These are phyloP conservation scores for Coffea eugenioides DNA, from an alignment of 257 asterid genomes.

Conservation along the genomic window DNA sequence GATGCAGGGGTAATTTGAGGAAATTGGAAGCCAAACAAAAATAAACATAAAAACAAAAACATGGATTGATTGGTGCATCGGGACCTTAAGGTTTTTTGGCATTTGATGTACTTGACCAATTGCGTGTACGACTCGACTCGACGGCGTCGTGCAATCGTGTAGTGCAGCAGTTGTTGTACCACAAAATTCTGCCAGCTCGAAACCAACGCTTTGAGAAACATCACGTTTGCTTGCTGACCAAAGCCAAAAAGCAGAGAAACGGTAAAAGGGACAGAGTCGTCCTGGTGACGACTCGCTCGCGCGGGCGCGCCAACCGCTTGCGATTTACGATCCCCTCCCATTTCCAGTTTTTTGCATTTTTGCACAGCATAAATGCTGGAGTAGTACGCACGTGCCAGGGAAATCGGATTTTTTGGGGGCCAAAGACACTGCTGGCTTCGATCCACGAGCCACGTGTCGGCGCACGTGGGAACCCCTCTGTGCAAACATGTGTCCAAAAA, in stretches of 20 bases:
- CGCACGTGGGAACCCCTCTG: constrained; percentile 43
- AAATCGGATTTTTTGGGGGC: constrained; percentile 12
- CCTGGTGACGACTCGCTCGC: constrained; percentile 7
- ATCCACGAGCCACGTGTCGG: constrained; percentile 33
- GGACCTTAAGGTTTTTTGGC: no score
- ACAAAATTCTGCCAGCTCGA: constrained; percentile 4
- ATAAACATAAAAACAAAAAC: not conserved
- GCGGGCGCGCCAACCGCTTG: not conserved
- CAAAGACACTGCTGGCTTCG: constrained; percentile 18
- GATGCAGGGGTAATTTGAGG: not conserved
- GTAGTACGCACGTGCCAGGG: constrained; percentile 30
- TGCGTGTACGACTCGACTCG: constrained; percentile 20
- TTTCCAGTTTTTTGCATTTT: no score
- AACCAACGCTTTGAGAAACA: not conserved
- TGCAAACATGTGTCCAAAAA: constrained; percentile 28
- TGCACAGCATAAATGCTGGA: no score
- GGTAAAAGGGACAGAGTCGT: not conserved
- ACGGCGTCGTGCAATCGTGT: constrained; percentile 17
- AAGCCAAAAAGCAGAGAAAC: not conserved
- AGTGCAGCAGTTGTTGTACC: not conserved
- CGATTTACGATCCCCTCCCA: no score
- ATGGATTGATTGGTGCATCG: no score
- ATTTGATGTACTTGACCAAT: not conserved
- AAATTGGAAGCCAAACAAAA: not conserved
- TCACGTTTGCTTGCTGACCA: not conserved